Evolutionary conservation across 176 grass and related monocot species (phyloP).

Genomic region (Rhynchospora tenuis): DNA sequence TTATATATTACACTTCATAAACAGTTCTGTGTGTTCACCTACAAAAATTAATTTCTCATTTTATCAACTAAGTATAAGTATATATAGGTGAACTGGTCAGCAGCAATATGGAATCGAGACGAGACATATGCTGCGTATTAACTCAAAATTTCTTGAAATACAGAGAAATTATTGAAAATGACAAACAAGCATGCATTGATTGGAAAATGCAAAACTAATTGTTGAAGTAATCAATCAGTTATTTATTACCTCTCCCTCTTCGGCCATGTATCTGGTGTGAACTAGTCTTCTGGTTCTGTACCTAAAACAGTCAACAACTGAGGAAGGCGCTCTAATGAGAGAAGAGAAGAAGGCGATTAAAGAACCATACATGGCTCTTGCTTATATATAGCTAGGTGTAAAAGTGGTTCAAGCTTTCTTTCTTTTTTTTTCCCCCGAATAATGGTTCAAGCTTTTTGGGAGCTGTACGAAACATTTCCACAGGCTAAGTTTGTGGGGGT

Average conservation of each 20-base stretch:
- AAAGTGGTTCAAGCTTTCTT: neutral
- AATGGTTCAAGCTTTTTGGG: neutral
- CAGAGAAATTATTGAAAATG: neutral
- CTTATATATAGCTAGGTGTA: neutral
- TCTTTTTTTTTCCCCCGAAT: neutral
- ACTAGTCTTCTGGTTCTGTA: neutral
- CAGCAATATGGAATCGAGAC: neutral
- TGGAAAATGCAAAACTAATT: neutral
- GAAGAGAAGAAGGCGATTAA: constrained; percentile 15
- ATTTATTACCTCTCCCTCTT: constrained; percentile 26
- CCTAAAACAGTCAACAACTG: neutral
- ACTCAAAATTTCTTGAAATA: neutral
- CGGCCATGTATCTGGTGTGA: constrained; percentile 20
- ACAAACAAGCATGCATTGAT: neutral
- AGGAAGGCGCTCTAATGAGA: neutral
- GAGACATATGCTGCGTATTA: neutral
- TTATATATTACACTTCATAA: neutral
- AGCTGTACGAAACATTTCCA: neutral
- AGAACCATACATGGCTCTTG: constrained; percentile 17
- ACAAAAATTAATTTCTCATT: neutral
- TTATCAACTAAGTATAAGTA: neutral
- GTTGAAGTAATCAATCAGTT: neutral
- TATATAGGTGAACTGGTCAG: neutral
- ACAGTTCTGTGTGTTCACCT: neutral
- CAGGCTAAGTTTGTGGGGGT: constrained; percentile 16